These are phyloP conservation scores for Ulvella scutata DNA, from an alignment of 139 green algal species.

Conservation along the genomic window DNA sequence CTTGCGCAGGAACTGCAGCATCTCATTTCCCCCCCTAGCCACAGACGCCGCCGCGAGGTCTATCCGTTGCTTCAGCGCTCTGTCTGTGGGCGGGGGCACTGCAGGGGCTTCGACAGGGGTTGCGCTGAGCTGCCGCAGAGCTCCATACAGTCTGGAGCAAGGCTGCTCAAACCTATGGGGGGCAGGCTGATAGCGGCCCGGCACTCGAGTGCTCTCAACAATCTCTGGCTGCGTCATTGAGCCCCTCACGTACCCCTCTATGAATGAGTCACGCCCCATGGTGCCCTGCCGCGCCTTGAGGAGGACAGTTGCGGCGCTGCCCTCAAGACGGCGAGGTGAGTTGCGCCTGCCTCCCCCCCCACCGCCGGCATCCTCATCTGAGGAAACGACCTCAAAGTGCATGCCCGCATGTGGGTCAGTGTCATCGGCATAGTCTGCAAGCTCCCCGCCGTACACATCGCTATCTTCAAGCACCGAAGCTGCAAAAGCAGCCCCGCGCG, in stretches of 20 bases:
- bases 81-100: conserved; percentile 25
- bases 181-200: not conserved
- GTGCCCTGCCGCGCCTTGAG: conserved; percentile 7
- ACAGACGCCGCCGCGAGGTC: conserved; percentile 62
- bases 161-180: not conserved
- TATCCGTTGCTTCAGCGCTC: conserved; percentile 31
- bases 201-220: not conserved
- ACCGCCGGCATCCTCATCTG: conserved; percentile 13
- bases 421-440: conserved; percentile 52
- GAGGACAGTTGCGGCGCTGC: conserved; percentile 4
- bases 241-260: not conserved
- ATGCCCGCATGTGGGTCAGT: conserved; percentile 7
- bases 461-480: conserved; percentile 60
- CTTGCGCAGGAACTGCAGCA: conserved; percentile 50
- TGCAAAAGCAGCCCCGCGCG: conserved; percentile 66
- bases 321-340: conserved; percentile 8
- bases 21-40: conserved; percentile 56
- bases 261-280: not conserved
- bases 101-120: not conserved
- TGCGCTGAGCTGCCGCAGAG: not conserved
- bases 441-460: conserved; percentile 32
- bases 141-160: not conserved
- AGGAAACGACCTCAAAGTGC: not conserved
- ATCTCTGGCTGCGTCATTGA: not conserved
- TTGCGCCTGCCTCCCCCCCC: conserved; percentile 6